Evolutionary conservation across 1,284 basidiomycete species (phyloP), one percentile per base, ranked within the genome.

Genomic region (Fomitopsis pinicola): DNA sequence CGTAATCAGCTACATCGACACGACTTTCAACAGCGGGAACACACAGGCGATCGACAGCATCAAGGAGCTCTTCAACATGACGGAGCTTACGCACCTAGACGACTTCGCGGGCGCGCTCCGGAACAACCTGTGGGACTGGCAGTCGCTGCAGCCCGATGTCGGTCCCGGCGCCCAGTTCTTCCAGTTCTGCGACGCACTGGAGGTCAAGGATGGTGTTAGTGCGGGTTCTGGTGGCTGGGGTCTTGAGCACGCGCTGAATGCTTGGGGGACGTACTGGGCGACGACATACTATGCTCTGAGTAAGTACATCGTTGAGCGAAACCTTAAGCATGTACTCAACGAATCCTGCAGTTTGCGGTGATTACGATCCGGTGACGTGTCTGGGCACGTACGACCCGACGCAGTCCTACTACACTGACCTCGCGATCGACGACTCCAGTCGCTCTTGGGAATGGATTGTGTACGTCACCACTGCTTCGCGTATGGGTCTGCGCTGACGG

Each of bases 111-210:
- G 82, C 46, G 79, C 88, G 53, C 69, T 88, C 42, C 81, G 84
- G 64, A 80, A 82, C 76, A 87, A 74, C 69, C 75, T 75, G 63
- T 80, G 65, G 72, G 80, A 69, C 62, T 89, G 87, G 86, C 87
- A 88, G 67, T 73, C 72, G 19, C 70, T 88, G 9, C 80, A 82
- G 56, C 80, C 82, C 1, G 77, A 76, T 5, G 73, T 75, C 0
- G 76, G 76, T 2, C 69, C 76, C 5, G 76, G 72, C 8, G 65
- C 69, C 3, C 59, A 70, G 42, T 91, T 91, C 75, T 86, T 78
- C 73, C 55, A 80, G 17, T 91, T 91, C 73, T 91, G 89, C 64
- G 88, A 91, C 67, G 86, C 87, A 0, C 75, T 91, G 0, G 88
- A 91, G 71, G 85, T 89, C 28, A 85, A 85, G 69, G 67, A 87